Evolutionary conservation across 108 stramenopile species (phyloP).

Genomic region (Chaetoceros muelleri): DNA sequence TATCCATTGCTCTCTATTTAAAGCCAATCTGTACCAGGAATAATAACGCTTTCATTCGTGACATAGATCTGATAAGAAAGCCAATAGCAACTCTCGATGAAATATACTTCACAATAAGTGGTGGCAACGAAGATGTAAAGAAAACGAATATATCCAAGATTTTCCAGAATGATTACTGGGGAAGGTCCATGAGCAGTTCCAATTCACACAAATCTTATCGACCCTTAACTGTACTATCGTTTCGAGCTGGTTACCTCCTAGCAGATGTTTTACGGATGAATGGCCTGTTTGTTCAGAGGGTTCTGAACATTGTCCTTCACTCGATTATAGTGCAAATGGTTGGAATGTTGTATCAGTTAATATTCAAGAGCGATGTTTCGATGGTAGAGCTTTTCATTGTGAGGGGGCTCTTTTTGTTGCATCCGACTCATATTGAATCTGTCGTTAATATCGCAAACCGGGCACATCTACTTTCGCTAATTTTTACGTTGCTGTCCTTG

Average conservation of each 20-base stretch:
- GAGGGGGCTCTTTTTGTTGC: conserved; percentile 51
- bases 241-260: conserved; percentile 34
- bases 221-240: conserved; percentile 55
- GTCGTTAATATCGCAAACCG: conserved; percentile 83
- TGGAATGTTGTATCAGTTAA: conserved; percentile 25
- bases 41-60: neutral
- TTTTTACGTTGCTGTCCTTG: conserved; percentile 22
- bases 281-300: conserved; percentile 43
- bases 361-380: conserved; percentile 16
- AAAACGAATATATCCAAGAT: no score
- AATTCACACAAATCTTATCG: conserved; percentile 62
- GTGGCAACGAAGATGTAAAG: no score
- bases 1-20: neutral
- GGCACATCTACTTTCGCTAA: conserved; percentile 59
- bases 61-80: neutral
- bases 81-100: conserved; percentile 1
- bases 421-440: conserved; percentile 74
- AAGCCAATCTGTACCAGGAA: no score
- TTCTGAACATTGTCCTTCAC: conserved; percentile 60
- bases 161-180: conserved; percentile 43
- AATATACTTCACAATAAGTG: no score
- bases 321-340: conserved; percentile 46
- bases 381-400: conserved; percentile 15
- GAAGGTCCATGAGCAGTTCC: conserved; percentile 25
- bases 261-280: conserved; percentile 11